These are phyloP conservation scores for Senna siamea DNA, from an alignment of 306 rosid species.

Conservation along the genomic window DNA sequence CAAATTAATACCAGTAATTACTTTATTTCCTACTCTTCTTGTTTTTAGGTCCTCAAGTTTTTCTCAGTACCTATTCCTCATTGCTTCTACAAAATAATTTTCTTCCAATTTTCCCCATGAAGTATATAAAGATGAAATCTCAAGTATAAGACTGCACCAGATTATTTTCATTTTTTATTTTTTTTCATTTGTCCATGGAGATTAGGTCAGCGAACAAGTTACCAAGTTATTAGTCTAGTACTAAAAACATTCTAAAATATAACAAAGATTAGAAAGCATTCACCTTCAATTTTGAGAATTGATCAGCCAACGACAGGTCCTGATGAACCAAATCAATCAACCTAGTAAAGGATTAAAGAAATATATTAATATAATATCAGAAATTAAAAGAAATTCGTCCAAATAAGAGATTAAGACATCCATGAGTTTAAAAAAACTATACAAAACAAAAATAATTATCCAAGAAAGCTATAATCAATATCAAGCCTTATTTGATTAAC, in stretches of 20 bases:
- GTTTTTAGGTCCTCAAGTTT: conserved; percentile 3
- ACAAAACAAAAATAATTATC: conserved; percentile 27
- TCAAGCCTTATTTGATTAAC: conserved; percentile 32
- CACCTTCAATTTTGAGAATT: conserved; percentile 87
- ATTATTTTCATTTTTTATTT: conserved; percentile 18
- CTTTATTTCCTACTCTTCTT: background rate
- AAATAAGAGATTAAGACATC: conserved; percentile 23
- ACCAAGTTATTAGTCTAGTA: conserved; percentile 25
- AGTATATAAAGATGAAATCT: conserved; percentile 11
- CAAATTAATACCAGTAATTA: conserved; percentile 23
- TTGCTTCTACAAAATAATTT: conserved; percentile 4
- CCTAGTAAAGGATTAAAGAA: conserved; percentile 53
- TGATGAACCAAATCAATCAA: conserved; percentile 86
- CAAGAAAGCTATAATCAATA: background rate
- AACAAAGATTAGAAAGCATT: conserved; percentile 30
- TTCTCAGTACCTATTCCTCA: conserved; percentile 6
- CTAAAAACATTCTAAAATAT: conserved; percentile 25
- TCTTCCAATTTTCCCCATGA: conserved; percentile 5
- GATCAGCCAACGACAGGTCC: conserved; percentile 88
- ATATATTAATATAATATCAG: conserved; percentile 33
- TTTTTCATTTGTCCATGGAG: conserved; percentile 22
- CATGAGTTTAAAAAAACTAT: conserved; percentile 29
- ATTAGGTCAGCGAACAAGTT: conserved; percentile 21
- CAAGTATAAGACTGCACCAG: conserved; percentile 23
- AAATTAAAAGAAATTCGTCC: conserved; percentile 26